Evolutionary conservation across 192 early-diverging fungal genomes (phyloP).

Genomic region (Physocladia obscura): DNA sequence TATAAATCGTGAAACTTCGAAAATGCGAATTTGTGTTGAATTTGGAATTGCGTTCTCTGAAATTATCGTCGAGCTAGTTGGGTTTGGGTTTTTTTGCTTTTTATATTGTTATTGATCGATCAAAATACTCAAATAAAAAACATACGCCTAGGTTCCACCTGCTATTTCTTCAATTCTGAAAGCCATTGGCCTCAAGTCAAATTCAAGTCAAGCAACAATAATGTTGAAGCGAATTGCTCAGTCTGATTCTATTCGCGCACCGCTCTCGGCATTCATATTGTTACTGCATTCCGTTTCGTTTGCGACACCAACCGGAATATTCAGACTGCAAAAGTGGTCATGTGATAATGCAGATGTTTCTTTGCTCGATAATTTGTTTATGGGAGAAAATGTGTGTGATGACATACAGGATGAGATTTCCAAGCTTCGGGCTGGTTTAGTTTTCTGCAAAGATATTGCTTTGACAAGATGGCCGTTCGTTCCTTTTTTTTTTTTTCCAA

Average conservation of each 20-base stretch:
- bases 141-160: not conserved
- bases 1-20: not conserved
- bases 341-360: not conserved
- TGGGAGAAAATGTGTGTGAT: not conserved
- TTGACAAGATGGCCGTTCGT: conserved; percentile 18
- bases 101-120: too few relatives aligned
- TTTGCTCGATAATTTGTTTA: not conserved
- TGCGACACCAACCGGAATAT: conserved; percentile 1
- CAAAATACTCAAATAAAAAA: too few relatives aligned
- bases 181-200: conserved; percentile 6
- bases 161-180: not conserved
- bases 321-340: conserved; percentile 10
- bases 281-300: conserved; percentile 1
- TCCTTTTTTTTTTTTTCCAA: not conserved
- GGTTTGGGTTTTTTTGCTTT: not conserved
- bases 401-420: not conserved
- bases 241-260: not conserved
- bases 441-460: not conserved
- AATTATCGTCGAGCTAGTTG: not conserved
- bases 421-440: not conserved
- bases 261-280: conserved; percentile 1
- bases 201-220: not conserved
- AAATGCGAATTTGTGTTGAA: not conserved
- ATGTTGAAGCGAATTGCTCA: not conserved
- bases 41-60: conserved; percentile 19